Evolutionary conservation across 1,284 basidiomycete genomes (phyloP).

Genomic region (Ustanciosporium gigantosporum): DNA sequence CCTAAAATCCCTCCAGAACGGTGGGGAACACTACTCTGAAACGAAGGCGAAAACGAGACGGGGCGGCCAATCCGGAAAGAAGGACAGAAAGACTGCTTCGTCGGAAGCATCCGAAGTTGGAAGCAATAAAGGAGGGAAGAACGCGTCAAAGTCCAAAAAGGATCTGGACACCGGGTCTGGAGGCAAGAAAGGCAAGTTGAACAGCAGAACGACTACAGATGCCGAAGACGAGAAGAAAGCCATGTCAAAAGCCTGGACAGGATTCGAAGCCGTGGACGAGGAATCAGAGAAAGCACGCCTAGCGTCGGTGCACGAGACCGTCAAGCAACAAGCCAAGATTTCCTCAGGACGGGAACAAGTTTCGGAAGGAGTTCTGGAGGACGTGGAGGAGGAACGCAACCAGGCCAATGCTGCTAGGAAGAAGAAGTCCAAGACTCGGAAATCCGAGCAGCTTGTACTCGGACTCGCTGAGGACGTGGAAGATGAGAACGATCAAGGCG

Average conservation of each 20-base stretch:
- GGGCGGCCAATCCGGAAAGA: constrained; percentile 24
- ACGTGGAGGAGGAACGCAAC: constrained; percentile 7
- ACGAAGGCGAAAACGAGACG: constrained; percentile 16
- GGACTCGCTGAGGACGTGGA: too few species aligned
- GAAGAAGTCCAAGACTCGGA: constrained; percentile 10
- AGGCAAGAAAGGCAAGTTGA: not conserved
- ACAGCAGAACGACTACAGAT: not conserved
- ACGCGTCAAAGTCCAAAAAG: constrained; percentile 1
- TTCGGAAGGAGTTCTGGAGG: constrained; percentile 31
- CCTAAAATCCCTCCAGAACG: not conserved
- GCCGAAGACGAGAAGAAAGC: not conserved
- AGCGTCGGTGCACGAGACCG: constrained; percentile 27
- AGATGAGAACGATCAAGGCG: constrained; percentile 3
- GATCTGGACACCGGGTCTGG: too few species aligned
- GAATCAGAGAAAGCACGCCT: constrained; percentile 19
- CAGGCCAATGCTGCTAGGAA: constrained; percentile 17
- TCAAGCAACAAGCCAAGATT: constrained; percentile 27
- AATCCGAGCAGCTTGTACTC: constrained; percentile 17
- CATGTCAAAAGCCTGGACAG: not conserved
- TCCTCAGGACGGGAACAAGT: constrained; percentile 26
- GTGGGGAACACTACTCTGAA: too few species aligned
- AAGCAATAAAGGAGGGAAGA: not conserved
- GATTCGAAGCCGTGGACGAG: constrained; percentile 29
- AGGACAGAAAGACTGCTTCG: constrained; percentile 10
- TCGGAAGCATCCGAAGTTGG: not conserved